phyloP scores from a whole-genome alignment of 192 early-diverging fungal species.

The Dispira parvispora region DNA sequence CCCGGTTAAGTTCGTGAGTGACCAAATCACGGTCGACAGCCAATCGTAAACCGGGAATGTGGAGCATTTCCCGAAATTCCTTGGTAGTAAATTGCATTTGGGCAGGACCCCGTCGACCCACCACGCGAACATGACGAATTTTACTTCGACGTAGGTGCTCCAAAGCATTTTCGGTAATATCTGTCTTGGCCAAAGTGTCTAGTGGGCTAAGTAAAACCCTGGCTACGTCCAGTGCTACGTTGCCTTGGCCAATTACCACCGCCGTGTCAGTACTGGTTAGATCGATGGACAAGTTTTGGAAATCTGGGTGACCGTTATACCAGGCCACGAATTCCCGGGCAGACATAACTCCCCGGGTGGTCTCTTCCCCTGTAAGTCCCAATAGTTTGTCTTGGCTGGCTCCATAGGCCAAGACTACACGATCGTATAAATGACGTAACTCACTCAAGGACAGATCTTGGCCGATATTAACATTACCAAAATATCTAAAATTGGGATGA shows the following conservation, averaged over 20 bases:
- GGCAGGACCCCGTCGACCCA: conserved; percentile 81
- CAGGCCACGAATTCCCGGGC: conserved; percentile 34
- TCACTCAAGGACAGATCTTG: conserved; percentile 27
- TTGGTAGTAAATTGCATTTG: conserved; percentile 92
- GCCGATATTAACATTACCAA: conserved; percentile 67
- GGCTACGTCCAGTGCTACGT: conserved; percentile 86
- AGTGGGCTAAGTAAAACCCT: conserved; percentile 62
- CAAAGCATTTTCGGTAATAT: conserved; percentile 64
- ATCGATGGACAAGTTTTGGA: conserved; percentile 36
- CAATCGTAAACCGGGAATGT: conserved; percentile 44
- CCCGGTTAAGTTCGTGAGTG: conserved; percentile 27
- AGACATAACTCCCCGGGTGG: not conserved
- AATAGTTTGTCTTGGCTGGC: conserved; percentile 55
- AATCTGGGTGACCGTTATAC: conserved; percentile 80
- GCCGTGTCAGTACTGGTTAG: conserved; percentile 51
- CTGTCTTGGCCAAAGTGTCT: conserved; percentile 60
- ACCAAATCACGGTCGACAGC: conserved; percentile 43
- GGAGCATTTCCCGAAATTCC: conserved; percentile 86
- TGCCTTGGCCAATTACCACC: conserved; percentile 81
- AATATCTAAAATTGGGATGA: conserved; percentile 50
- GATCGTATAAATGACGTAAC: conserved; percentile 47
- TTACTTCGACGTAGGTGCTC: conserved; percentile 41
- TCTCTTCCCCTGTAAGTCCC: conserved; percentile 48
- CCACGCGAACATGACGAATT: conserved; percentile 67
- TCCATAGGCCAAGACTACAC: conserved; percentile 73